These are phyloP conservation scores for Hortaea sp. DNA, from an alignment of 2,329 filamentous ascomycete species.

Conservation along the genomic window DNA sequence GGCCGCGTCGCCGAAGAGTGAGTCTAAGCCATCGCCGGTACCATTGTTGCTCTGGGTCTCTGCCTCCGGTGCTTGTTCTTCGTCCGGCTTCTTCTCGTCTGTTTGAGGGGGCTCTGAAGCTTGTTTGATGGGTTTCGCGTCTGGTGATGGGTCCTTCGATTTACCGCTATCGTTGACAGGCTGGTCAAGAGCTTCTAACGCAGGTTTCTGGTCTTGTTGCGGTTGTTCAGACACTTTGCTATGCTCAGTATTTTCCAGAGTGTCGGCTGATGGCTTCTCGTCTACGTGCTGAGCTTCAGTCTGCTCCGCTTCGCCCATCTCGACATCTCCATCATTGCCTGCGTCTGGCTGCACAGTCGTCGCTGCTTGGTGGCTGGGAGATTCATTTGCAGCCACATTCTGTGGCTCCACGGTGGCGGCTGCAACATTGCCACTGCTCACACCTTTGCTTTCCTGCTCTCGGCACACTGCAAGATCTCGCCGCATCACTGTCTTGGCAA, in stretches of 20 bases:
- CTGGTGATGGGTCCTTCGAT: not conserved
- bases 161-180: not conserved
- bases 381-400: not conserved
- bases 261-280: too few species aligned
- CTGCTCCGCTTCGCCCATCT: too few species aligned
- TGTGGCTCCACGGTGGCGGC: not conserved
- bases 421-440: not conserved
- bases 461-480: slow-evolving; percentile 25
- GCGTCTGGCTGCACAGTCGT: too few species aligned
- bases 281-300: too few species aligned
- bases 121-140: slow-evolving; percentile 5
- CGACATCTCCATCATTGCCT: too few species aligned
- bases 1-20: slow-evolving; percentile 18
- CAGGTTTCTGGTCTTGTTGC: too few species aligned
- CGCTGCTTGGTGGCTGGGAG: too few species aligned
- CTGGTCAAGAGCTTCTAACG: not conserved
- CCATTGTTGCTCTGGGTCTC: slow-evolving; percentile 15
- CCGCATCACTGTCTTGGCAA: slow-evolving; percentile 23
- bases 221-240: too few species aligned
- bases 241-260: too few species aligned
- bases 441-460: slow-evolving; percentile 7
- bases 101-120: slow-evolving; percentile 8
- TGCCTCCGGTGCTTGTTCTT: slow-evolving; percentile 18
- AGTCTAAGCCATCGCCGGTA: slow-evolving; percentile 20
- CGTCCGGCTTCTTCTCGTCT: slow-evolving; percentile 6